Conservation (phyloP, 2,329 filamentous ascomycete species). For the Botryotinia calthae region DNA sequence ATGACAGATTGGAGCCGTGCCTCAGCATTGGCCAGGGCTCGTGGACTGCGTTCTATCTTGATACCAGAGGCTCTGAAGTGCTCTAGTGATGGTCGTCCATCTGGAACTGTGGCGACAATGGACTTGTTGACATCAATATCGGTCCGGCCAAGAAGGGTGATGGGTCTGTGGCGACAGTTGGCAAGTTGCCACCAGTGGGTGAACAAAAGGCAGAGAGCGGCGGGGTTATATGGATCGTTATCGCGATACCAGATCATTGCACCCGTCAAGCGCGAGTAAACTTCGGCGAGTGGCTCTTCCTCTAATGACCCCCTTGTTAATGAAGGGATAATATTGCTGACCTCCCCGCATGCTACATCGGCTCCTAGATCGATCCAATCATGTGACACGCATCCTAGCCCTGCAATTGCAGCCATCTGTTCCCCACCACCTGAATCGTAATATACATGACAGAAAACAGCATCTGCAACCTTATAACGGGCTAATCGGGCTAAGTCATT, state of each 20-base stretch:
- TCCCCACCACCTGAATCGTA: background rate
- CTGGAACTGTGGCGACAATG: background rate
- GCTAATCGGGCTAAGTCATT: background rate
- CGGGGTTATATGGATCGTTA: background rate
- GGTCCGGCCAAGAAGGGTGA: background rate
- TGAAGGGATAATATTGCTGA: conserved; percentile 9
- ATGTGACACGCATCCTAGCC: background rate
- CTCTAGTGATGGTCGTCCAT: background rate
- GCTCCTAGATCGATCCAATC: conserved; percentile 8
- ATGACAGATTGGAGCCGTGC: background rate
- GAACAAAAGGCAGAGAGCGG: background rate
- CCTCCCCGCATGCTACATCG: conserved; percentile 1
- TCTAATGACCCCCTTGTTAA: background rate
- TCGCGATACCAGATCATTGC: conserved; percentile 14
- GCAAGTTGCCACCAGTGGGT: conserved; percentile 9
- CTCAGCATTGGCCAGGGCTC: background rate
- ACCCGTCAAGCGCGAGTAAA: background rate
- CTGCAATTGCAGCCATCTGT: conserved; percentile 5
- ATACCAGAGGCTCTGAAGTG: conserved; percentile 9
- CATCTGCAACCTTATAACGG: conserved; percentile 11
- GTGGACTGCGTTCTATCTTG: background rate
- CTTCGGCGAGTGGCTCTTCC: background rate
- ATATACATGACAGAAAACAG: conserved; percentile 1
- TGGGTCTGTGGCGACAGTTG: conserved; percentile 11
- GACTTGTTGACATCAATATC: background rate